Conservation (phyloP, 495 filamentous ascomycete genomes). For the Rostrohypoxylon terebratum region DNA sequence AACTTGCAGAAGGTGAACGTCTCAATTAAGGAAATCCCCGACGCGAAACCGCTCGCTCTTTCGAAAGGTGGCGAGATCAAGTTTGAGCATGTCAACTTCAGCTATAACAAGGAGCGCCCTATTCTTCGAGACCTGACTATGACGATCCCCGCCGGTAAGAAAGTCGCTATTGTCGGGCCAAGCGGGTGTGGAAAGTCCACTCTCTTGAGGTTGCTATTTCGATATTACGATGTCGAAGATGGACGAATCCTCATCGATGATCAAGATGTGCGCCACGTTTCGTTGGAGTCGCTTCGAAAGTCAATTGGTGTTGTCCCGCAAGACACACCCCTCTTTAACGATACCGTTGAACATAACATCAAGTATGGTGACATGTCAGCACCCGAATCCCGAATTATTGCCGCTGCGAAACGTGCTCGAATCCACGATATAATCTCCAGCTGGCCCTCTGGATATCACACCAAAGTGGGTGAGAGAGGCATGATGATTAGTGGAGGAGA, state of each 20-base stretch:
- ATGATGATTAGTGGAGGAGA: conserved; percentile 99
- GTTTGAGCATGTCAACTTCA: conserved; percentile 96
- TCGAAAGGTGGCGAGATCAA: conserved; percentile 85
- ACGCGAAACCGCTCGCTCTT: conserved; percentile 78
- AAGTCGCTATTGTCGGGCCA: conserved; percentile 94
- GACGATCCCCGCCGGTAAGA: conserved; percentile 94
- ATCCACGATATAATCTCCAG: conserved; percentile 83
- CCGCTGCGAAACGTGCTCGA: conserved; percentile 81
- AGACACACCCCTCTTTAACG: conserved; percentile 96
- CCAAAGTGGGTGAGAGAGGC: conserved; percentile 93
- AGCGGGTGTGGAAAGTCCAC: conserved; percentile 98
- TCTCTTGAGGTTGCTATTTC: conserved; percentile 88
- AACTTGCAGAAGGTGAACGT: conserved; percentile 99
- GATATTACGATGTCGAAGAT: conserved; percentile 90
- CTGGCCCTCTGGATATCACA: conserved; percentile 88
- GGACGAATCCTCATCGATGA: conserved; percentile 92
- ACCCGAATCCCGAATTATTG: conserved; percentile 74
- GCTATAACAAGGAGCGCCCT: conserved; percentile 86
- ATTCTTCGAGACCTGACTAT: conserved; percentile 87
- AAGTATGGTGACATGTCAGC: conserved; percentile 91
- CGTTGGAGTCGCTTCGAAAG: conserved; percentile 81
- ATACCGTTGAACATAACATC: conserved; percentile 95
- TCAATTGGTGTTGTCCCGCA: conserved; percentile 96
- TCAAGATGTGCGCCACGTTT: conserved; percentile 89
- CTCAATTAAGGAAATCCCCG: conserved; percentile 77